A percentile compares a stretch with the other conserved stretches of the same genome.
phyloP scores from a whole-genome alignment of 768 basidiomycete species.

The Russula abietina region DNA sequence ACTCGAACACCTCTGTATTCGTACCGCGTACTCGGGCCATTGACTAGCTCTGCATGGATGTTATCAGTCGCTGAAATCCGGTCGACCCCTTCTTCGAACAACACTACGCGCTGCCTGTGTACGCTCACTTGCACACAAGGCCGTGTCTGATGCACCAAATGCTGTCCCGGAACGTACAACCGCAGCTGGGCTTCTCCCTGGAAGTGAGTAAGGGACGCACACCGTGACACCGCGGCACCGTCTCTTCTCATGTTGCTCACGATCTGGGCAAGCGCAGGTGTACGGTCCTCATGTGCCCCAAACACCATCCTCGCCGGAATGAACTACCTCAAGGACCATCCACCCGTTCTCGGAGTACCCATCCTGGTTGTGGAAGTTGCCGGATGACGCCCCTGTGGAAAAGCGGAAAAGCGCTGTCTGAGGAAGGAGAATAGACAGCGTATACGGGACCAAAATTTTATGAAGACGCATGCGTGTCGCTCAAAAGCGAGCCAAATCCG shows the following conservation, averaged over 20 bases:
- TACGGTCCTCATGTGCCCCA: slow-evolving; percentile 55
- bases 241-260: neutral
- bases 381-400: slow-evolving; percentile 69
- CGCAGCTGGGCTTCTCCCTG: neutral
- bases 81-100: slow-evolving; percentile 44
- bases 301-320: slow-evolving; percentile 76
- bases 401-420: slow-evolving; percentile 46
- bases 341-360: slow-evolving; percentile 81
- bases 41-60: slow-evolving; percentile 37
- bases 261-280: neutral
- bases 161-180: slow-evolving; percentile 1
- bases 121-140: slow-evolving; percentile 6
- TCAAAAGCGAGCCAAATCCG: too few relatives aligned
- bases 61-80: slow-evolving; percentile 70
- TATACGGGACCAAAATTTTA: slow-evolving; percentile 80
- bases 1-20: neutral
- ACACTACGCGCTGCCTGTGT: neutral
- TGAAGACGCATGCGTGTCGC: slow-evolving; percentile 51
- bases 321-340: slow-evolving; percentile 77
- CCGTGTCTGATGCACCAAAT: neutral
- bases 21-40: neutral
- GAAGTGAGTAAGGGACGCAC: neutral
- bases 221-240: neutral
- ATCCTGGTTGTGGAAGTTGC: slow-evolving; percentile 77
- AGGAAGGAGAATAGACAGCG: slow-evolving; percentile 56